Evolutionary conservation across 768 basidiomycete species (phyloP).

Genomic region (Galerina marginata): DNA sequence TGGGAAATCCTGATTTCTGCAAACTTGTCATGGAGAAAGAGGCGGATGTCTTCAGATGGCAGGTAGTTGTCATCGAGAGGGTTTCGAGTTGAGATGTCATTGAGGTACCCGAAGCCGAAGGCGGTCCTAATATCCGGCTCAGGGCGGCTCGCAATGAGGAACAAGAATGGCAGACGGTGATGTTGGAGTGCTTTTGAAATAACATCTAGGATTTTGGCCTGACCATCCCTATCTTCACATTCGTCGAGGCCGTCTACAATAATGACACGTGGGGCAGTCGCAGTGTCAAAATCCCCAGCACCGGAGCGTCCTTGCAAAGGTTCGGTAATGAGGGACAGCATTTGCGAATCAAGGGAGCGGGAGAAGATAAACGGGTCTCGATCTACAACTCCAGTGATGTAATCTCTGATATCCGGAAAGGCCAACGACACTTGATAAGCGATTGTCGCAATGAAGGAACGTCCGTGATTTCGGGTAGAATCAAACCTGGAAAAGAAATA

Average conservation of each 20-base stretch:
- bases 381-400: neutral
- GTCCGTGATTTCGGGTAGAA: neutral
- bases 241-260: conserved; percentile 20
- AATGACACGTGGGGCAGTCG: neutral
- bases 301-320: conserved; percentile 3
- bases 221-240: conserved; percentile 1
- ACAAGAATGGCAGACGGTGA: conserved; percentile 1
- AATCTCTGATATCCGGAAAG: neutral
- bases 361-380: neutral
- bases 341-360: neutral
- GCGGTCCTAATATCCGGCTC: conserved; percentile 6
- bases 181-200: neutral
- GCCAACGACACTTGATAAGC: neutral
- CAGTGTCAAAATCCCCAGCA: neutral
- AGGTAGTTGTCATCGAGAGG: conserved; percentile 11
- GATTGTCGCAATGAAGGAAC: neutral
- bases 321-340: neutral
- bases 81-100: neutral
- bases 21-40: conserved; percentile 8
- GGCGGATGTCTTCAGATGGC: conserved; percentile 11
- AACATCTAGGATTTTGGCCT: conserved; percentile 2
- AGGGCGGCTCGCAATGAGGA: conserved; percentile 15
- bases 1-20: conserved; percentile 5
- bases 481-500: neutral
- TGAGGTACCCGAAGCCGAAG: neutral